Percentiles rank a stretch among this genome's conserved stretches.
These are phyloP conservation scores for Monosporozyma solicola DNA, from an alignment of 805 yeast genomes.

Conservation along the genomic window DNA sequence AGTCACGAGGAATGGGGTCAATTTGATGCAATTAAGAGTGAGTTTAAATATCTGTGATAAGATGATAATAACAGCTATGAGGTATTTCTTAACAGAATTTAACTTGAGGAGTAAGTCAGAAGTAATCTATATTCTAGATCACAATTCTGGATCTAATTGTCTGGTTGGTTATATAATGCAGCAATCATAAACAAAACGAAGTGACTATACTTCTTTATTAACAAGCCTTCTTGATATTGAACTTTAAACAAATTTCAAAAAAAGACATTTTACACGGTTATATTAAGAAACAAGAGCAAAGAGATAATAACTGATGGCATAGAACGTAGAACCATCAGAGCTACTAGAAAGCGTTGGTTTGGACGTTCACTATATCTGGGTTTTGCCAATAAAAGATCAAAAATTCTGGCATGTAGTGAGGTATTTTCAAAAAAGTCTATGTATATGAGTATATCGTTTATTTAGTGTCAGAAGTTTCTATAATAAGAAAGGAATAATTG, in stretches of 20 bases:
- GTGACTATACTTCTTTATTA: background rate
- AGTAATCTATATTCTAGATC: background rate
- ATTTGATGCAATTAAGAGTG: background rate
- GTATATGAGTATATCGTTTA: background rate
- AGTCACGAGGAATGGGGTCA: background rate
- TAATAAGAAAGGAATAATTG: slow-evolving; percentile 13
- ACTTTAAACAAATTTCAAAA: background rate
- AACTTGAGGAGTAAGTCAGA: background rate
- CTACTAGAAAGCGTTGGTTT: too few species aligned
- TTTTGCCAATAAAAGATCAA: too few species aligned
- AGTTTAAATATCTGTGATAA: background rate
- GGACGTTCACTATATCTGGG: too few species aligned
- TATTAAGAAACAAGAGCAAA: background rate
- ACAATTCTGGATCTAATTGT: background rate
- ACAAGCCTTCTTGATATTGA: background rate
- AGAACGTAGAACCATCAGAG: background rate
- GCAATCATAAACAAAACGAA: background rate
- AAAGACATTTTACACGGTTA: background rate
- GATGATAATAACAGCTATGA: background rate
- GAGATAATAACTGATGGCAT: background rate
- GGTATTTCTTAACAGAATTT: background rate
- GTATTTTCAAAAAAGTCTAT: background rate
- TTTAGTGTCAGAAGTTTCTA: background rate
- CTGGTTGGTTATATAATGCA: background rate
- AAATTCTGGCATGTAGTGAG: background rate